Evolutionary conservation across 2,329 filamentous ascomycete species (phyloP), one percentile per base, ranked within the genome.

Genomic region (Periglandula ipomoeae): DNA sequence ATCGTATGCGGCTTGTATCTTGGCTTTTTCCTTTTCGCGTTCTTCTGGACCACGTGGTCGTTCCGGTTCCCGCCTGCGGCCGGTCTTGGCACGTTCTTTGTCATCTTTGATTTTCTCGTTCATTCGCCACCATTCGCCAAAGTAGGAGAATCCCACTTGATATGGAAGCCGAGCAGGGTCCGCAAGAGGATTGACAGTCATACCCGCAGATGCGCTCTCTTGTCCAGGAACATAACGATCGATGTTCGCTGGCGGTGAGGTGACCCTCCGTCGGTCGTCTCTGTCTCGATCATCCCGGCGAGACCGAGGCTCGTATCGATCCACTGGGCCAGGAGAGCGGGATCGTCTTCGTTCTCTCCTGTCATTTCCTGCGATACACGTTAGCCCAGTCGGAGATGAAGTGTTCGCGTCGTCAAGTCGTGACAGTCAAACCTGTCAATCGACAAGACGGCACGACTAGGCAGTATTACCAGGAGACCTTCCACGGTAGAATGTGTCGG

Each of bases 171-270:
- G 79, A 57, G 85, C 73, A 2, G 87, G 87, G 53, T 91, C 85
- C 11, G 78, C 74, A 3, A 91, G 69, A 8, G 85, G 85, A 56
- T 90, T 90, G 17, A 72, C 66, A 1, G 72, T 59, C 20, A 70
- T 34, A 9, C 57, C 70, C 13, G 76, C 64, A 22, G 72, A 69
- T 30, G 61, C 61, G 50, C 61, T 66, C 47, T 85, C 80, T 56
- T 88, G 84, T 17, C 86, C 85, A 1, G 88, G 88, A 19, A 93
- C 84, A 61, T 93, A 93, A 57, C 88, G 82, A 63, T 94, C 88
- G 55, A 94, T 93, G 50, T 85, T 86, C 50, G 83, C 78, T 26
- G 84, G 71, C 52, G 83, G 71, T 9, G 82, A 76, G 62, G 76
- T 59, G 57, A 87, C 65, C 40, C 79, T 78, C 50, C 84, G 80